Evolutionary conservation across 441 rosid genomes (phyloP), one percentile per base, ranked within the genome.

Genomic region (Gossypium aridum): DNA sequence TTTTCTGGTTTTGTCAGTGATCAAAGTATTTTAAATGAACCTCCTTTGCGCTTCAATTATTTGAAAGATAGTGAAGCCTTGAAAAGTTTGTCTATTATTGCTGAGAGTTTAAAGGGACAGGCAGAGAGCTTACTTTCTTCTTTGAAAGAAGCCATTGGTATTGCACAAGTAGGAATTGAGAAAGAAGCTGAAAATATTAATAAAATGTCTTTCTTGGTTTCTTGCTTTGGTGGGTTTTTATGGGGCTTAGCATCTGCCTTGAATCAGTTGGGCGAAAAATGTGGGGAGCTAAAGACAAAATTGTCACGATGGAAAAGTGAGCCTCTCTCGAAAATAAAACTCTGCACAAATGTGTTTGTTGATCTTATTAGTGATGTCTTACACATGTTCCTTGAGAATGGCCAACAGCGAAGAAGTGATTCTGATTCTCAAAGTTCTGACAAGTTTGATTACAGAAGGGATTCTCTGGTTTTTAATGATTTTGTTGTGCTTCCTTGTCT

Each of bases 201-300:
- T 82, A 85, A 83, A 76, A 75, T 88, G 75, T 84, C 90, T 70
- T 83, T 84, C 63, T 54, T 80, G n/a, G 53, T 86, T 77, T 87
- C 94, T 76, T 92, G 94, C 81, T 75, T 91, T 69, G 79, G 88
- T 81, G 98, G 98, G 72, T 88, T 86, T 76, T 72, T 96, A 79
- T 92, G 98, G 94, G 98, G 98, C 78, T 75, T 92, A 73, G 87
- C 92, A 79, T 88, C 90, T 66, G 86, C 89, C 56, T 74, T 82
- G 75, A 80, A 82, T 77, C 81, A 76, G 61, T 73, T 70, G 56
- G 86, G 79, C 74, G 80, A 74, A 57, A 79, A 79, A 78, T 81
- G 72, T 68, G 69, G 74, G 72, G 85, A 77, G 57, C 69, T 66
- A 49, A 81, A 86, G 77, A 79, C 72, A 74, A 80, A 87, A 71